Evolutionary conservation across 78 protist species (phyloP).

Genomic region (Dictyostelium discoideum): dicty_2.7 NC_007091.3:890501-891000

Average conservation of each 20-base stretch:
- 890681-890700: not conserved
- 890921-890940: not conserved
- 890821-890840: not conserved
- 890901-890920: too few species aligned
- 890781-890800: not conserved
- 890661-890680: not conserved
- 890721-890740: not conserved
- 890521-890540: constrained; percentile 6
- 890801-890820: not conserved
- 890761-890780: not conserved
- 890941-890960: not conserved
- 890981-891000: too few species aligned
- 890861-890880: not conserved
- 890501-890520: not conserved
- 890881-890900: not conserved
- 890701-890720: not conserved
- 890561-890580: not conserved
- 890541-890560: not conserved
- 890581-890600: not conserved
- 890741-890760: not conserved
- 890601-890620: not conserved
- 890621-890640: not conserved
- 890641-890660: not conserved
- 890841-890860: not conserved
- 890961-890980: too few species aligned